Percentiles rank a stretch among this genome's conserved stretches.
These are phyloP conservation scores for Blastobotrys persicus DNA, from an alignment of 1,139 yeast genomes.

Conservation along the genomic window DNA sequence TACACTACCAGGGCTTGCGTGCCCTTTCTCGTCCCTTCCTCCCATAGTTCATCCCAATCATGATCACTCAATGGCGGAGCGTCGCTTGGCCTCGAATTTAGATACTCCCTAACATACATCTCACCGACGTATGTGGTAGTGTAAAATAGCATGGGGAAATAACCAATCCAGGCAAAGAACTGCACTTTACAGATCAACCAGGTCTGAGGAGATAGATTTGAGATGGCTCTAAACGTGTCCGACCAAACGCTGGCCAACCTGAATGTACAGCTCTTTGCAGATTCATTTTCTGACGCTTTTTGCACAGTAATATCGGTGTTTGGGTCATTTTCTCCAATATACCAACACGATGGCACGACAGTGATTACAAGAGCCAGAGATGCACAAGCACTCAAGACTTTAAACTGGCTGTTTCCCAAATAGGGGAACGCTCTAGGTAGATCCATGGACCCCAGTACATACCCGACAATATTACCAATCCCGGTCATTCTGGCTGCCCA, in stretches of 20 bases:
- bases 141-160: constrained; percentile 40
- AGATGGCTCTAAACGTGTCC: constrained; percentile 42
- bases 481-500: constrained; percentile 74
- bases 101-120: constrained; percentile 33
- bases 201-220: constrained; percentile 33
- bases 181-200: constrained; percentile 35
- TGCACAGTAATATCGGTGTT: constrained; percentile 39
- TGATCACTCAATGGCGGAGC: constrained; percentile 21
- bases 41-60: constrained; percentile 24
- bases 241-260: constrained; percentile 21
- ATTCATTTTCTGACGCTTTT: constrained; percentile 16
- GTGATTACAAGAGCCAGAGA: constrained; percentile 43
- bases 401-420: constrained; percentile 51
- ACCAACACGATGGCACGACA: constrained; percentile 42
- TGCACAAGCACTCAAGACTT: constrained; percentile 48
- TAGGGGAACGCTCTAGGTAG: constrained; percentile 38
- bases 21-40: constrained; percentile 38
- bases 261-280: not conserved
- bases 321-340: constrained; percentile 48
- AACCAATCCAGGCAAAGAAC: constrained; percentile 40
- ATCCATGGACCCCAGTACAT: constrained; percentile 46
- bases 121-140: constrained; percentile 44
- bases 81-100: constrained; percentile 18
- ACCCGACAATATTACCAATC: constrained; percentile 54
- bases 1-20: constrained; percentile 39